phyloP scores from a whole-genome alignment of 805 yeast species.

The Metschnikowia corniflorae region DNA sequence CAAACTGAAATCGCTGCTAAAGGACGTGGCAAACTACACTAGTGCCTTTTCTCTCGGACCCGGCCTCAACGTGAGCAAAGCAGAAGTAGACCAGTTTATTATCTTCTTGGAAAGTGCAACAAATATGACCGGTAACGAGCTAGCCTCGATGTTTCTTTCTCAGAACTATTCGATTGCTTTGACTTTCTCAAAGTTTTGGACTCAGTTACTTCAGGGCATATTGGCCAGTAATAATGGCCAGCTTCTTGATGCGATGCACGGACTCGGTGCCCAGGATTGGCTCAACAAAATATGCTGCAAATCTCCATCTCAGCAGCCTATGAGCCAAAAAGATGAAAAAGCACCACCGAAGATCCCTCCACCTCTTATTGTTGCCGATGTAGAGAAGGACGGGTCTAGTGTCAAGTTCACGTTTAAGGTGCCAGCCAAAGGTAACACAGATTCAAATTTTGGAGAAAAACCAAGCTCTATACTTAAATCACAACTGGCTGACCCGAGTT shows the following conservation, averaged over 20 bases:
- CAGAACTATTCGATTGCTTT: slow-evolving; percentile 3
- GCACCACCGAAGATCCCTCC: background rate
- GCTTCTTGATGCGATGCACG: slow-evolving; percentile 1
- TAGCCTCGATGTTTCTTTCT: slow-evolving; percentile 3
- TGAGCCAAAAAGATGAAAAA: background rate
- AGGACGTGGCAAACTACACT: background rate
- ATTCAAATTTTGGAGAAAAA: too few relatives aligned
- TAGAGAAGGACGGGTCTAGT: background rate
- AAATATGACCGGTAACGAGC: slow-evolving; percentile 1
- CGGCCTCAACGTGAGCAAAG: background rate
- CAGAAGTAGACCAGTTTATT: slow-evolving; percentile 3
- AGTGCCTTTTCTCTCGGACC: background rate
- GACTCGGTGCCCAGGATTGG: background rate
- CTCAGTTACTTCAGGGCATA: background rate
- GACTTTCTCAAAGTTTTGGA: slow-evolving; percentile 2
- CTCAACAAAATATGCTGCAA: background rate
- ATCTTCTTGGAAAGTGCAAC: slow-evolving; percentile 3
- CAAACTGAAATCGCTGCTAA: background rate
- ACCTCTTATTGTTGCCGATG: background rate
- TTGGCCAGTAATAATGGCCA: background rate
- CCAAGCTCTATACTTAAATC: background rate
- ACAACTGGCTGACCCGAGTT: background rate
- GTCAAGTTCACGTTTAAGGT: background rate
- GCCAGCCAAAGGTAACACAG: background rate
- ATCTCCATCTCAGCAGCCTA: too few relatives aligned